Base-by-base conservation (phyloP, 495 filamentous ascomycete species). In the Rostrohypoxylon terebratum region DNA sequence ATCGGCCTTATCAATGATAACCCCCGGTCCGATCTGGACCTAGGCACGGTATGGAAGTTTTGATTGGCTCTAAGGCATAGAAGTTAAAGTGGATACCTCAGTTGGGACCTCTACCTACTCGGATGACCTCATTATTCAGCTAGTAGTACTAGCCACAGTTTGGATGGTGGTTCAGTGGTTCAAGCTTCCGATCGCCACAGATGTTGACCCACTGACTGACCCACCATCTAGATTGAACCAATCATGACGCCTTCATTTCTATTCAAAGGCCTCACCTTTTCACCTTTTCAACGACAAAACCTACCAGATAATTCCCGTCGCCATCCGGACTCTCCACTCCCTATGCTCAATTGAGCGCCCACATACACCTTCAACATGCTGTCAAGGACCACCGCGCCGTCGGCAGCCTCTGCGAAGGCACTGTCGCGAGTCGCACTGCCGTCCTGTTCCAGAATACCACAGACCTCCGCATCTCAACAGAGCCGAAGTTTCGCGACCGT, bases 401-500 rank as follows among this genome's bases (percentile, higher is more conserved):
- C 83, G 73, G 76, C 76, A 78, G 81, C 81, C 72, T 80, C 81
- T 68, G 78, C 75, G 59, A 80, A 77, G 77, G 74, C 81, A 7
- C 61, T 84, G 53, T 75, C 81, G 59, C 80, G 79, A 59, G 79
- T 81, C 65, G 75, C 79, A 50, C 71, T 76, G 31, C 72, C 76
- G 70, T 66, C 77, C 73, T 75, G 73, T 69, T 72, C 72, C 14
- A 60, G 76, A 82, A 55, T 88, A 90, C 79, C 81, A 76, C 77
- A 87, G 90, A 78, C 68, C n/a, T 62, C 66, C 11, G 34, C 47
- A 9, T 45, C 73, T 38, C 68, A 63, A 21, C 74, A 77, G 57
- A 68, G 51, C 71, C 76, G 76, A 63, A 85, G 84, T 63, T 90
- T 98, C 81, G 96, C 96, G 74, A 96, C 94, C 44, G 94, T 97